Evolutionary conservation across 352 stramenopile genomes (phyloP).

Genomic region (Phytopythium mirpurense): DNA sequence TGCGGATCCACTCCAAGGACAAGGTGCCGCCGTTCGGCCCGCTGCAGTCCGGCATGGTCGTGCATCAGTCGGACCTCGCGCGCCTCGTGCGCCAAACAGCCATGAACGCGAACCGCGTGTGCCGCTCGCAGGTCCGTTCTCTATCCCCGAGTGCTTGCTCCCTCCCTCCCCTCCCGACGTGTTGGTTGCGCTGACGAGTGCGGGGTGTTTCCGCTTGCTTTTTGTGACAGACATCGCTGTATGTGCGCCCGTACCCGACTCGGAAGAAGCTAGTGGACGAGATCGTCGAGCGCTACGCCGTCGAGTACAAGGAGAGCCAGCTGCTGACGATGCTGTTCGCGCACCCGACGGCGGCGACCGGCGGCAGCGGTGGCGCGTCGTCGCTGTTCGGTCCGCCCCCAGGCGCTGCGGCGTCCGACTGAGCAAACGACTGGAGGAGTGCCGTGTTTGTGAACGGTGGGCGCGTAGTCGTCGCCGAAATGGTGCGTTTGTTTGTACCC

Average conservation of each 20-base stretch:
- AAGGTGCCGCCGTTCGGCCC: conserved; percentile 78
- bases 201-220: conserved; percentile 3
- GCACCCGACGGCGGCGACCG: conserved; percentile 18
- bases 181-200: conserved; percentile 3
- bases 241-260: conserved; percentile 81
- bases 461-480: neutral
- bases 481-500: conserved; percentile 1
- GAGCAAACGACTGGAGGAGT: neutral
- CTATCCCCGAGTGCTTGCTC: neutral
- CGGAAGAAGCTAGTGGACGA: conserved; percentile 87
- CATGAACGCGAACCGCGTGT: conserved; percentile 88
- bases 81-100: conserved; percentile 76
- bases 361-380: conserved; percentile 13
- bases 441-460: neutral
- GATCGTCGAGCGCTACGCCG: conserved; percentile 81
- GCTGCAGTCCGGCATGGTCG: conserved; percentile 79
- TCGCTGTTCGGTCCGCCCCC: neutral
- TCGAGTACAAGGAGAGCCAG: conserved; percentile 85
- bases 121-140: conserved; percentile 70
- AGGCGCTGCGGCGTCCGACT: conserved; percentile 1
- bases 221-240: conserved; percentile 56
- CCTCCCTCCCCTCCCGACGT: conserved; percentile 1
- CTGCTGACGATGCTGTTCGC: conserved; percentile 75
- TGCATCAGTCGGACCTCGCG: conserved; percentile 63
- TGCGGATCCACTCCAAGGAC: conserved; percentile 80